Evolutionary conservation across 1,284 basidiomycete genomes (phyloP), one percentile per base, ranked within the genome.

Genomic region (Peniophora sp.): DNA sequence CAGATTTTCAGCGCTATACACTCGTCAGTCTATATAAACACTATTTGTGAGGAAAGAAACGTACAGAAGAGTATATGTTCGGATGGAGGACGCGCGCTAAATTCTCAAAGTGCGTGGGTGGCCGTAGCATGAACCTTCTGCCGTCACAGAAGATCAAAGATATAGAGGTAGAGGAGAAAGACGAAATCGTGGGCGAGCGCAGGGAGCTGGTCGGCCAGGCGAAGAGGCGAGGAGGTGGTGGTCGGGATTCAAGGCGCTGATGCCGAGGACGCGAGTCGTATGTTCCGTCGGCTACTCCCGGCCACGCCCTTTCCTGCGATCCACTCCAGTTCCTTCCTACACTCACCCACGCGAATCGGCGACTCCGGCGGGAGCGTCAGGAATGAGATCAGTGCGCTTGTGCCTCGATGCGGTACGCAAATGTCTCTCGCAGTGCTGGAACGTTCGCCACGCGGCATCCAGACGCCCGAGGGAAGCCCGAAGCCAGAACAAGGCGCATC

Each of bases 61-160:
- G 64, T 55, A 87, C 85, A 68, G 74, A 73, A 77, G 69, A 70
- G 56, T 70, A 69, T 62, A 74, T 73, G 68, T 76, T 72, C 63
- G 70, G 77, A 64, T 75, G 69, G 64, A 75, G 76, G 59, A 71
- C 70, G 72, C 72, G 78, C 72, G 79, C 81, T 69, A 79, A 73
- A 72, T 78, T 76, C 67, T 74, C 68, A 71, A 76, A 80, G 78
- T 68, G 73, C 72, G 81, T 79, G 76, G 80, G 82, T 81, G 83
- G 84, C 79, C 84, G 85, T 87, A 86, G 85, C 86, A 89, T 89
- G 85, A 87, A 89, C 85, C 83, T 76, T 80, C 82, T 86, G 81
- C 73, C 73, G 68, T 64, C 71, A 81, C 83, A 86, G 85, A 86
- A 84, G 81, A 80, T 69, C 59, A 62, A 58, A 64, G 64, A 53